These are phyloP conservation scores for Thuidium tamariscinum DNA, from an alignment of 225 moss, liverwort and hornwort genomes.

Conservation along the genomic window DNA sequence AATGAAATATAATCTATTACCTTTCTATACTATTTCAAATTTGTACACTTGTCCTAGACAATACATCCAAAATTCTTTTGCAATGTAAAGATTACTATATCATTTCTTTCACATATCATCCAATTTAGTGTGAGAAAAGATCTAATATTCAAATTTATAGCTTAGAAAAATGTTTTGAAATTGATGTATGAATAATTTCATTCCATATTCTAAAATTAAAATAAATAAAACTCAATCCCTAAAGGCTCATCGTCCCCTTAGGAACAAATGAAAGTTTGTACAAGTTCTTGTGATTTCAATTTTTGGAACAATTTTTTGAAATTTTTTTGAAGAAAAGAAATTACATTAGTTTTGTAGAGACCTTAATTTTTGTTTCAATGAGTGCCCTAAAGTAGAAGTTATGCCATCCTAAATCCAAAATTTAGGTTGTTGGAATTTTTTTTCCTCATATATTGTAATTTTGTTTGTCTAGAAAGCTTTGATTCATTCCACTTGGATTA, in stretches of 20 bases:
- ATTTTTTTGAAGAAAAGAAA: not conserved
- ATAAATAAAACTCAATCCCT: not conserved
- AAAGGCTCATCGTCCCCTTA: rapidly evolving
- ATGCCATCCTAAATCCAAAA: not conserved
- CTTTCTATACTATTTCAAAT: not conserved
- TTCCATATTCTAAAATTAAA: not conserved
- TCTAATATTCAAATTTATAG: not conserved
- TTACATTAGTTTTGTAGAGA: rapidly evolving
- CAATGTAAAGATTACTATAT: not conserved
- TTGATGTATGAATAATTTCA: not conserved
- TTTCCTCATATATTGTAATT: not conserved
- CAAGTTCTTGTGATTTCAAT: not conserved
- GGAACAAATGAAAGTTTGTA: rapidly evolving
- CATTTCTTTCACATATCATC: not conserved
- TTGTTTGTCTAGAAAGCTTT: rapidly evolving
- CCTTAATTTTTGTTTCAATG: not conserved
- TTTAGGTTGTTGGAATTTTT: not conserved
- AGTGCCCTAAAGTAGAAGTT: rapidly evolving
- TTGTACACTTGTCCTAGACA: not conserved
- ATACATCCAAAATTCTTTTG: not conserved
- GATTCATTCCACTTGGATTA: not conserved
- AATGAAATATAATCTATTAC: rapidly evolving
- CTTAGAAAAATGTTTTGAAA: not conserved
- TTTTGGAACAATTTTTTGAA: not conserved
- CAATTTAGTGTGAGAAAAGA: not conserved